phyloP scores from a whole-genome alignment of 257 asterid genomes.

The Handroanthus guayacan region DNA sequence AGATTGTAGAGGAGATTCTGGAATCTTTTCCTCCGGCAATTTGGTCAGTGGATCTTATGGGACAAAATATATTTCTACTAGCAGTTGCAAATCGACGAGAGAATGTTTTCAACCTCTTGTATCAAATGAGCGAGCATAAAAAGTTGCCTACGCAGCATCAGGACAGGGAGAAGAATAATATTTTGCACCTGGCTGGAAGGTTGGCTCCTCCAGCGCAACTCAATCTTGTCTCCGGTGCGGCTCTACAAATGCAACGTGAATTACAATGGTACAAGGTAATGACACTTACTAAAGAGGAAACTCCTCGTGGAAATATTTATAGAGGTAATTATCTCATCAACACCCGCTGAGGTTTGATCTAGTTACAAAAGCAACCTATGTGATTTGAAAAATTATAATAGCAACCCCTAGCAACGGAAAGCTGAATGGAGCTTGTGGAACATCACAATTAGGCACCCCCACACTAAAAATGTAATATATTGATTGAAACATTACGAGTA shows the following conservation, averaged over 20 bases:
- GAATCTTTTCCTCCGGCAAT: conserved; percentile 49
- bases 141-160: conserved; percentile 37
- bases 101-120: conserved; percentile 48
- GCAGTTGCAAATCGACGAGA: conserved; percentile 51
- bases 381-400: too few species aligned
- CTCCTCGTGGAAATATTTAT: too few species aligned
- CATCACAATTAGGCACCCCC: background rate
- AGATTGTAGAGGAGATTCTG: conserved; percentile 54
- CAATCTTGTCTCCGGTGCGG: conserved; percentile 49
- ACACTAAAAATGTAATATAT: too few species aligned
- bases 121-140: conserved; percentile 48
- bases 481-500: too few species aligned
- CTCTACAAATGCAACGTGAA: conserved; percentile 56
- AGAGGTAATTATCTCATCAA: too few species aligned
- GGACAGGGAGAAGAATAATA: conserved; percentile 40
- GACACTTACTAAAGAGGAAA: background rate
- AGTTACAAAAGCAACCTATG: background rate
- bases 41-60: conserved; percentile 43
- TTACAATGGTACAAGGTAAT: conserved; percentile 53
- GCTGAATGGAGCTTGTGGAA: too few species aligned
- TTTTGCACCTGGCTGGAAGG: conserved; percentile 53
- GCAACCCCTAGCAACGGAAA: background rate
- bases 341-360: too few species aligned
- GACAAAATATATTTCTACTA: conserved; percentile 44
- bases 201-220: conserved; percentile 41